Evolutionary conservation across 768 basidiomycete genomes (phyloP), one percentile per base, ranked within the genome.

Genomic region (Leccinum sublutescens): DNA sequence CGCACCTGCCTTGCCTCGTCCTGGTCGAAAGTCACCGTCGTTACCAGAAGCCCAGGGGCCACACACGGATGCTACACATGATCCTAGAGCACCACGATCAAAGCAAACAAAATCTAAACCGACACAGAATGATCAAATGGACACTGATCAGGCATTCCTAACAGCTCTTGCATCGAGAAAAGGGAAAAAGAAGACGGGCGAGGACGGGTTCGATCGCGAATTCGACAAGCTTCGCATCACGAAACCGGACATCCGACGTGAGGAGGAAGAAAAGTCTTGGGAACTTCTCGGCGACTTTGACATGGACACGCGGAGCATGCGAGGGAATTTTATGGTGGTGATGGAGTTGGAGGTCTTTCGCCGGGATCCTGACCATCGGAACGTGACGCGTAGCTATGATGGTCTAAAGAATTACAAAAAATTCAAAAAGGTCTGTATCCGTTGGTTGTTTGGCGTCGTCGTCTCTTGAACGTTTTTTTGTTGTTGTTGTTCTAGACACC

Each of bases 291-390:
- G 82, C 25, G 84, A 86, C 40, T 87, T 90, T 68, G 86, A 82
- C 23, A 47, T 6, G 7, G 83, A 88, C 58, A 82, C 87, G 52
- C 73, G 71, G 4, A 80, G 80, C 57, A 45, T 91, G 38, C 71
- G 86, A 49, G 90, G 90, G 0, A 91, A 91, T 67, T 91, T 92
- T 62, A 91, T 92, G 89, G 82, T 88, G 3, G 81, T 91, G 29
- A 74, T 88, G 31, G 86, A 89, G 59, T 74, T 89, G 77, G 84
- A 86, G 31, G 76, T 87, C 10, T 79, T 75, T 67, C 68, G 51
- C 23, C 77, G 75, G 59, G 65, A 70, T 48, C 63, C 67, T 17
- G 56, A 56, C 45, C 49, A 54, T 56, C 65, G 56, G 57, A 27
- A 58, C 70, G 3, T 68, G 77, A 19, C 82, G 81, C 84, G 55